These are phyloP conservation scores for Phialocephala subalpina DNA, from an alignment of 2,329 filamentous ascomycete species.

Conservation along the genomic window DNA sequence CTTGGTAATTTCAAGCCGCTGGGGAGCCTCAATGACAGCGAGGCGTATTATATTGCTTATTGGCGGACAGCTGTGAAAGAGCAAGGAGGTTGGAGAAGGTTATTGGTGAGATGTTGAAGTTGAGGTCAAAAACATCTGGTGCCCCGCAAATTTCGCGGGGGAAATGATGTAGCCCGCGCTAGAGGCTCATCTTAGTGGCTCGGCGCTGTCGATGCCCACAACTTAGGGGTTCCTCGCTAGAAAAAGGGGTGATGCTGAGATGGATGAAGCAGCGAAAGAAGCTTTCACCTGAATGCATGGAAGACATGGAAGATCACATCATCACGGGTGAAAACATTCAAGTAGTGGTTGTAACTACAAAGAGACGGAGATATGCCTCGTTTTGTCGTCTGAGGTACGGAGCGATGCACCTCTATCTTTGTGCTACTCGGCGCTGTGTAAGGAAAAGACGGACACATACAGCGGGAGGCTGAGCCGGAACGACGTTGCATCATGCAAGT, in stretches of 20 bases:
- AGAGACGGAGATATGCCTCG: not conserved
- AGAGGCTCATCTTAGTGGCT: not conserved
- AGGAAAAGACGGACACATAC: constrained; percentile 12
- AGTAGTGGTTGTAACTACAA: not conserved
- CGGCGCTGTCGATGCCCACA: not conserved
- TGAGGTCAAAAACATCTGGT: constrained; percentile 7
- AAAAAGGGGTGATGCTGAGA: not conserved
- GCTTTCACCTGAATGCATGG: too few species aligned
- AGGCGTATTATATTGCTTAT: not conserved
- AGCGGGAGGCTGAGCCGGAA: constrained; percentile 3
- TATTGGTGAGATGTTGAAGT: not conserved
- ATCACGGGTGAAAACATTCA: not conserved
- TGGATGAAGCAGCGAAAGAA: not conserved
- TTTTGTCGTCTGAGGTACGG: not conserved
- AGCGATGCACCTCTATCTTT: constrained; percentile 1
- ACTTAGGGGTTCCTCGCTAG: not conserved
- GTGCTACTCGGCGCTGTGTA: not conserved
- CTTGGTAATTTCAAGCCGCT: not conserved
- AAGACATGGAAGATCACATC: not conserved
- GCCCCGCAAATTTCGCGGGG: constrained; percentile 21
- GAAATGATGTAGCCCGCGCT: constrained; percentile 14
- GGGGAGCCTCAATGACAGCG: not conserved
- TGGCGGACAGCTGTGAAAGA: not conserved
- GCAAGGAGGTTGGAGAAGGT: not conserved
- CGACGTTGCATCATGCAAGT: constrained; percentile 4